Percentiles rank a stretch among this genome's conserved stretches.
Conservation (phyloP, 305 asterid genomes). For the Nicotiana rustica region DNA sequence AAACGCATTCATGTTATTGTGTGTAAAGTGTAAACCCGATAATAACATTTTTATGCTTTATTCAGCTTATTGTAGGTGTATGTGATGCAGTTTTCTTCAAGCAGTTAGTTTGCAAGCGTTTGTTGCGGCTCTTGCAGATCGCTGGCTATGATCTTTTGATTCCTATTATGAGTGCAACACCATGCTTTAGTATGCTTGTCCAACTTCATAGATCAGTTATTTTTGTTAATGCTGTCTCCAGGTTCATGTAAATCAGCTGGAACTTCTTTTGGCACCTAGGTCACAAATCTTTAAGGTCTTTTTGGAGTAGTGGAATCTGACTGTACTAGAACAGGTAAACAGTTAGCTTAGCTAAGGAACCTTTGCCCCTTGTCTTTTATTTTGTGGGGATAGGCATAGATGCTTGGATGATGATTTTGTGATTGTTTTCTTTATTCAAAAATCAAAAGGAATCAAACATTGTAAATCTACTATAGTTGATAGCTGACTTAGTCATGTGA, state of each 20-base stretch:
- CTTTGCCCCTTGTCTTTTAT: background rate
- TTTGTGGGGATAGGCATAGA: background rate
- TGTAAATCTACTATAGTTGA: constrained; percentile 20
- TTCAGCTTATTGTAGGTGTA: background rate
- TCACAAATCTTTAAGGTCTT: background rate
- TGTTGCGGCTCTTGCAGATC: background rate
- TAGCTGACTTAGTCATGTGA: constrained; percentile 5
- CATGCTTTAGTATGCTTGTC: background rate
- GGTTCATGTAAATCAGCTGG: constrained; percentile 6
- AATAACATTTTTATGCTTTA: background rate
- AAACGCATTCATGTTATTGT: background rate
- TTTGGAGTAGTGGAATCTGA: constrained; percentile 15
- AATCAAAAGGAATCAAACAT: background rate
- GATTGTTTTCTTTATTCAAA: background rate
- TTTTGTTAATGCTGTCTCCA: background rate
- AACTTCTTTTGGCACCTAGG: background rate
- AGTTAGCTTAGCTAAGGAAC: background rate
- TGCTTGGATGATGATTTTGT: constrained; percentile 16
- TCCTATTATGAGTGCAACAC: background rate
- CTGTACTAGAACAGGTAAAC: background rate
- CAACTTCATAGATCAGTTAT: background rate
- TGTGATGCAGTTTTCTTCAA: constrained; percentile 7
- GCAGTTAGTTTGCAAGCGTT: constrained; percentile 27
- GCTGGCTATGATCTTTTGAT: background rate
- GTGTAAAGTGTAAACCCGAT: background rate